Evolutionary conservation across 768 basidiomycete species (phyloP).

Genomic region (Chalciporus piperatus): DNA sequence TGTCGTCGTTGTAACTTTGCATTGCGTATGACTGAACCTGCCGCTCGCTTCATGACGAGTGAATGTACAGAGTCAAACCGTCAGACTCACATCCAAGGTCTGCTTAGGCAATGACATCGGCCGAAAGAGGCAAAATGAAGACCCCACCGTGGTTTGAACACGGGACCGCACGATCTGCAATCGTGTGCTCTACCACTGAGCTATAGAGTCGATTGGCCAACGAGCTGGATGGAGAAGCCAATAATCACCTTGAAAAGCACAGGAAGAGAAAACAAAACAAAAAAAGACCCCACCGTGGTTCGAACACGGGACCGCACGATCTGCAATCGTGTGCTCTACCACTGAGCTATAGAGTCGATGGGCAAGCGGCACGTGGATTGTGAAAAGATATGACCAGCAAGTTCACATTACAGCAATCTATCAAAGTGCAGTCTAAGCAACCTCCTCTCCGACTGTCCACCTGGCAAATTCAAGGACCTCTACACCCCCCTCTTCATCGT

Average conservation of each 20-base stretch:
- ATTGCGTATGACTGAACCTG: slow-evolving; percentile 38
- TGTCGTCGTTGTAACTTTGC: slow-evolving; percentile 27
- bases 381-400: no score
- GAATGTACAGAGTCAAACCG: slow-evolving; percentile 1
- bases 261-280: slow-evolving; percentile 31
- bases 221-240: no score
- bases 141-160: slow-evolving; percentile 58
- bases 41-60: slow-evolving; percentile 39
- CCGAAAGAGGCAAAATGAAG: slow-evolving; percentile 29
- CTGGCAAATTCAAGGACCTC: slow-evolving; percentile 53
- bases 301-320: slow-evolving; percentile 58
- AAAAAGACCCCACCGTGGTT: slow-evolving; percentile 48
- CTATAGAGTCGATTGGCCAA: slow-evolving; percentile 25
- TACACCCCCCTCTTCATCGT: slow-evolving; percentile 31
- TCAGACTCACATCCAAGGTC: not conserved
- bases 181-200: slow-evolving; percentile 58
- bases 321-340: slow-evolving; percentile 61
- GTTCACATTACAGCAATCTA: no score
- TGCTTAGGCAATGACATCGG: slow-evolving; percentile 4
- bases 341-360: slow-evolving; percentile 39
- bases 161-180: slow-evolving; percentile 58
- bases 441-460: slow-evolving; percentile 59
- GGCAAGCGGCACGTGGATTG: no score
- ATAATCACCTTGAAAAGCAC: no score
- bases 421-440: slow-evolving; percentile 1